phyloP scores from a whole-genome alignment of 169 alveolate species.

The Eimeria mitis region DNA sequence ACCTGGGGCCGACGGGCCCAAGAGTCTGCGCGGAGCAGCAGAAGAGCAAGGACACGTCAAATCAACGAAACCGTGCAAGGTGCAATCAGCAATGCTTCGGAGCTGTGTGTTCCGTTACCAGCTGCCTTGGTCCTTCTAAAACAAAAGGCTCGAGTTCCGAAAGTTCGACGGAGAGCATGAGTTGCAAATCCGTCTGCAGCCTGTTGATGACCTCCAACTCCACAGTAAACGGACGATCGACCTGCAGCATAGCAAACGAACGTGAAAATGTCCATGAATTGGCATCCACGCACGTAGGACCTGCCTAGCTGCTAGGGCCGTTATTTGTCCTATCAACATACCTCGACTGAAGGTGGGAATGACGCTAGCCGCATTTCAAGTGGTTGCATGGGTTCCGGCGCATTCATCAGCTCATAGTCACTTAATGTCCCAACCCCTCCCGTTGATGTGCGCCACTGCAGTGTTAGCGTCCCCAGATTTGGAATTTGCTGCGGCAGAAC shows the following conservation, averaged over 20 bases:
- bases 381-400: constrained; percentile 39
- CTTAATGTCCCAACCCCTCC: constrained; percentile 74
- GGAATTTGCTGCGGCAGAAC: constrained; percentile 61
- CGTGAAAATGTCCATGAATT: background rate
- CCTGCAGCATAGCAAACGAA: constrained; percentile 48
- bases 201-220: constrained; percentile 74
- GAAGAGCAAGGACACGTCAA: background rate
- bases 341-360: constrained; percentile 80
- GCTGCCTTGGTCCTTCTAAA: constrained; percentile 71
- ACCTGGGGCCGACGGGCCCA: constrained; percentile 51
- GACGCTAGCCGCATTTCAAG: constrained; percentile 56
- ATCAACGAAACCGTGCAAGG: background rate
- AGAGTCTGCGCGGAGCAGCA: constrained; percentile 37
- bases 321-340: background rate
- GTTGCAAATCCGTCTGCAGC: constrained; percentile 21
- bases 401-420: constrained; percentile 49
- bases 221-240: constrained; percentile 66
- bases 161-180: constrained; percentile 31
- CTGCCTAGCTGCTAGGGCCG: background rate
- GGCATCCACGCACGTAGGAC: background rate
- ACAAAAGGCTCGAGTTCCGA: constrained; percentile 74
- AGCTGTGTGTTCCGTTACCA: constrained; percentile 26
- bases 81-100: background rate
- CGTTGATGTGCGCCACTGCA: constrained; percentile 81
- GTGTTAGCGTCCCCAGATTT: constrained; percentile 67